Percentiles rank a stretch among this genome's conserved stretches.
Evolutionary conservation across 2,329 filamentous ascomycete genomes (phyloP).

Genomic region (Mariannaea sp.): DNA sequence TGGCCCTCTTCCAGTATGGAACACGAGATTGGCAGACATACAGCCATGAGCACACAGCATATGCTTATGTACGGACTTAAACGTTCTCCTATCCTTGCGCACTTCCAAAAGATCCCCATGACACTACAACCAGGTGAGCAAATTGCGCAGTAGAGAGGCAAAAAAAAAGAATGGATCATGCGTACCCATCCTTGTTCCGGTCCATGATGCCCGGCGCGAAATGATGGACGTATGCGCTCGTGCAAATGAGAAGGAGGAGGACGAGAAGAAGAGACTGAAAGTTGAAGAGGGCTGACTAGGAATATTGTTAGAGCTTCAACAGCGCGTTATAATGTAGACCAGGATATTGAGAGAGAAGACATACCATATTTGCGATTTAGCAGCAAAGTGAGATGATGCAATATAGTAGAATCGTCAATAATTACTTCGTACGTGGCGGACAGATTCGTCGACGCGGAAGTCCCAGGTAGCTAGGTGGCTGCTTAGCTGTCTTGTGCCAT

Average conservation of each 20-base stretch:
- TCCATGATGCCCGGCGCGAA: constrained; percentile 90
- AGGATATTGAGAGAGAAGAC: background rate
- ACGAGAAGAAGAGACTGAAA: constrained; percentile 96
- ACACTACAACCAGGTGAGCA: constrained; percentile 54
- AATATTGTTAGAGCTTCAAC: constrained; percentile 23
- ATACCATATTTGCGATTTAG: constrained; percentile 36
- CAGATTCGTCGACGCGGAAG: constrained; percentile 21
- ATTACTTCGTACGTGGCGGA: constrained; percentile 4
- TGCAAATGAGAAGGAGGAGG: constrained; percentile 93
- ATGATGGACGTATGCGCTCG: constrained; percentile 89
- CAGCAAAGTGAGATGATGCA: background rate
- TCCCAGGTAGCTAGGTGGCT: constrained; percentile 15
- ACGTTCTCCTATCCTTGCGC: constrained; percentile 87
- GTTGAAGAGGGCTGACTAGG: constrained; percentile 94
- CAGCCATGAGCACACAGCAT: constrained; percentile 93
- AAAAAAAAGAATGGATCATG: constrained; percentile 9
- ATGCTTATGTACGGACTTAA: constrained; percentile 94
- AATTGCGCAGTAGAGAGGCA: background rate
- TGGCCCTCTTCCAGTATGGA: background rate
- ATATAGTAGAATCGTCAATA: background rate
- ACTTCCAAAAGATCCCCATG: constrained; percentile 94
- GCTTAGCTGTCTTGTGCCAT: constrained; percentile 24
- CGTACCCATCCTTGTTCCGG: constrained; percentile 87
- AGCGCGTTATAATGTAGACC: too few species aligned
- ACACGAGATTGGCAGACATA: constrained; percentile 47